These are phyloP conservation scores for Bryoerythrophyllum caledonicum DNA, from an alignment of 225 moss, liverwort and hornwort genomes.

Conservation along the genomic window DNA sequence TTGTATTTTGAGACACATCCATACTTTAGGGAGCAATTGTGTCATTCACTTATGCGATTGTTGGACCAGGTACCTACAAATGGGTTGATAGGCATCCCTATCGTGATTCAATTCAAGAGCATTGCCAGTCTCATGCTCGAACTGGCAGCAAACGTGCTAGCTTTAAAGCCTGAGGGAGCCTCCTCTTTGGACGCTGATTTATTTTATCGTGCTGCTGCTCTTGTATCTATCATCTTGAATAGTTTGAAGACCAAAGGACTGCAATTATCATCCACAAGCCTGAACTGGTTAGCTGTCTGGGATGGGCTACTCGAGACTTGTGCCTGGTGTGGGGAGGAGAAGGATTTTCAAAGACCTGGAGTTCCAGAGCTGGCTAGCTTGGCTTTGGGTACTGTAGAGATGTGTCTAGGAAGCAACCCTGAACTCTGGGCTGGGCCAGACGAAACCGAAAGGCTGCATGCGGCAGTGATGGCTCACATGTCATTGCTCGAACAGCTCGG, in stretches of 20 bases:
- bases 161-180: constrained; percentile 50
- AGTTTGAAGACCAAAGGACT: constrained; percentile 65
- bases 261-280: constrained; percentile 70
- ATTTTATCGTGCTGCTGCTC: constrained; percentile 69
- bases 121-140: constrained; percentile 75
- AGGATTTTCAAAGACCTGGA: constrained; percentile 76
- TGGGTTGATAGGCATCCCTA: constrained; percentile 73
- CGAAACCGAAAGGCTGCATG: constrained; percentile 91
- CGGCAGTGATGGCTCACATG: constrained; percentile 75
- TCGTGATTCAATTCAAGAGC: constrained; percentile 73
- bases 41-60: not conserved
- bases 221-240: constrained; percentile 69
- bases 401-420: constrained; percentile 83
- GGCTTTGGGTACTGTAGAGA: constrained; percentile 70
- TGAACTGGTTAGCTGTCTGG: constrained; percentile 85
- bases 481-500: constrained; percentile 68
- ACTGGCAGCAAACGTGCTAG: constrained; percentile 67
- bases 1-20: not conserved
- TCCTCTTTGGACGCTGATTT: constrained; percentile 72
- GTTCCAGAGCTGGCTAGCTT: constrained; percentile 83
- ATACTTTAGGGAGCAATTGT: not conserved
- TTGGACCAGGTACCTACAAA: constrained; percentile 59
- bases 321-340: constrained; percentile 80
- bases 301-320: constrained; percentile 65
- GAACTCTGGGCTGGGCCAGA: constrained; percentile 89